A percentile compares a stretch with the other conserved stretches of the same genome.
phyloP scores from a whole-genome alignment of 257 asterid species.

The Agastache rugosa region DNA sequence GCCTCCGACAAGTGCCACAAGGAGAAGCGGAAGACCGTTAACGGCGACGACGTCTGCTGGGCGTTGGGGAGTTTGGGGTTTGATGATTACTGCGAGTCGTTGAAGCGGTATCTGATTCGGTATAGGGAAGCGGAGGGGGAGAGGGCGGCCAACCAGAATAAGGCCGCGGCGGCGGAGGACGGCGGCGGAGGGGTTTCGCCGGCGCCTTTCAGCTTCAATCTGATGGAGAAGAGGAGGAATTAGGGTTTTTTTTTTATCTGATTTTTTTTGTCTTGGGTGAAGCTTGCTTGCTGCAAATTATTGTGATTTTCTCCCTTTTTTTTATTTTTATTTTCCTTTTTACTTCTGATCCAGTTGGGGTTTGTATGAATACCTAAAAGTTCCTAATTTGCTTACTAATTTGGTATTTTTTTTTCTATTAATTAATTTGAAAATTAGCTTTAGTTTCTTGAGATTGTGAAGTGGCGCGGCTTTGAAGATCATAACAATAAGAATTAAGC shows the following conservation, averaged over 20 bases:
- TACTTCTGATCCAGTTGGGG: constrained; percentile 3
- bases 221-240: constrained; percentile 31
- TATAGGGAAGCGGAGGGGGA: constrained; percentile 60
- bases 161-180: not conserved
- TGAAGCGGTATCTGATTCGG: constrained; percentile 47
- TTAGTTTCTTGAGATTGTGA: constrained; percentile 14
- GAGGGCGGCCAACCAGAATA: constrained; percentile 47
- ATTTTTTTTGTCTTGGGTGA: not conserved
- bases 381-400: constrained; percentile 24
- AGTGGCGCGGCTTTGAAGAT: constrained; percentile 14
- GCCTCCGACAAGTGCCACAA: constrained; percentile 59
- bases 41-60: constrained; percentile 65
- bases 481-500: not conserved
- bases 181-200: not conserved
- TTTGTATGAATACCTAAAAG: constrained; percentile 22
- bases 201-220: constrained; percentile 27
- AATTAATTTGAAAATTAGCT: not conserved
- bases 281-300: constrained; percentile 14
- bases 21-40: constrained; percentile 62
- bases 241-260: constrained; percentile 14
- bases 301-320: constrained; percentile 2
- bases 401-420: not conserved
- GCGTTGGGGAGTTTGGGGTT: constrained; percentile 56
- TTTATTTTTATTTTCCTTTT: not conserved
- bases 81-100: constrained; percentile 48